Percentiles rank a stretch among this genome's conserved stretches.
phyloP scores from a whole-genome alignment of 2,329 filamentous ascomycete species.

The Epichloe scottii region DNA sequence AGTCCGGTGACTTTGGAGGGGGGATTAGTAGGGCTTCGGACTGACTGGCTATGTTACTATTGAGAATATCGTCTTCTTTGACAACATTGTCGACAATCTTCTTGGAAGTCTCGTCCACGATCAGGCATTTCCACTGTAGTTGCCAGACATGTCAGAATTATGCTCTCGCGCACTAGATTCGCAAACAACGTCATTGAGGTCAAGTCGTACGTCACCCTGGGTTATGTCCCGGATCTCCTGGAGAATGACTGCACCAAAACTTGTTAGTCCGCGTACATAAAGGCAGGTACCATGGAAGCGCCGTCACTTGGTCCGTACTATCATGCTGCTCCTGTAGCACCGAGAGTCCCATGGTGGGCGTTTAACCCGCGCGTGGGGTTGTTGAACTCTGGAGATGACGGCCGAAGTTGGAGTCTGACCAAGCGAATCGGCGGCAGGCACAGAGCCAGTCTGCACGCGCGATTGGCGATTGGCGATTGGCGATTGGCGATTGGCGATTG shows the following conservation, averaged over 20 bases:
- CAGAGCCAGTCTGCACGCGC: conserved; percentile 3
- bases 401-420: neutral
- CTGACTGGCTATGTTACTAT: conserved; percentile 89
- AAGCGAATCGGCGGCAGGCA: neutral
- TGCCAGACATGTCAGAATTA: neutral
- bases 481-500: too few species aligned
- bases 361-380: neutral
- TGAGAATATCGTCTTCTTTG: conserved; percentile 93
- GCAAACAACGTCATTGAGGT: neutral
- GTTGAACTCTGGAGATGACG: neutral
- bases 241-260: conserved; percentile 19
- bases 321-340: conserved; percentile 70
- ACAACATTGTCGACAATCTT: conserved; percentile 83
- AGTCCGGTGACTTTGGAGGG: conserved; percentile 7
- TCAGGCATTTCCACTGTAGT: conserved; percentile 84
- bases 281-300: neutral
- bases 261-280: neutral
- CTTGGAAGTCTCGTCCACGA: conserved; percentile 73
- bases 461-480: neutral
- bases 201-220: conserved; percentile 57
- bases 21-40: conserved; percentile 5
- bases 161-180: neutral
- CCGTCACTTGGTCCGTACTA: conserved; percentile 14
- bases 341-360: conserved; percentile 64
- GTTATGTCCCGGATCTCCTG: conserved; percentile 60